Percentiles rank a stretch among this genome's conserved stretches.
Conservation (phyloP, 2,329 filamentous ascomycete genomes). For the Trichoderma gracile region DNA sequence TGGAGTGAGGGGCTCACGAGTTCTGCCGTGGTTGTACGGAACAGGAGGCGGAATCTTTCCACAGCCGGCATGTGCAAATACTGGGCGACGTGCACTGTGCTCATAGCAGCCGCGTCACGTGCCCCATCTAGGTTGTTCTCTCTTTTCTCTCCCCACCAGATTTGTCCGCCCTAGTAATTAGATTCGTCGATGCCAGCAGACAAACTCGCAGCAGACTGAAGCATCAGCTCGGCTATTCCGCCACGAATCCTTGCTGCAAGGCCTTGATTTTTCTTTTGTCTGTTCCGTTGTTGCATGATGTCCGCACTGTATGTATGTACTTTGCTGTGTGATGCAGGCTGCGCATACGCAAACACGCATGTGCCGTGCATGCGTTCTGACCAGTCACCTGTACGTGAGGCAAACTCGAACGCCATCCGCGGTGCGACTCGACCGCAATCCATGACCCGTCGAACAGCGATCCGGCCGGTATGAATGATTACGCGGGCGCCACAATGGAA, state of each 20-base stretch:
- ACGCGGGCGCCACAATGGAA: too few species aligned
- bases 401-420: neutral
- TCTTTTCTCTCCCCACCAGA: neutral
- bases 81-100: too few species aligned
- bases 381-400: neutral
- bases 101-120: neutral
- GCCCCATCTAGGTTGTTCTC: neutral
- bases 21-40: too few species aligned
- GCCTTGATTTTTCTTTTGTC: neutral
- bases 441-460: too few species aligned
- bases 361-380: neutral
- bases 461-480: too few species aligned
- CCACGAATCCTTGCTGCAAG: neutral
- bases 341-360: too few species aligned
- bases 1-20: too few species aligned
- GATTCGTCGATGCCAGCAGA: neutral
- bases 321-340: neutral
- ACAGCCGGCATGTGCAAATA: too few species aligned
- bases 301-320: slow-evolving; percentile 1
- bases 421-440: too few species aligned
- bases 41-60: too few species aligned
- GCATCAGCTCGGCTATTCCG: slow-evolving; percentile 2
- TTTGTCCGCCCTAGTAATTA: neutral
- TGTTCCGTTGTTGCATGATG: neutral
- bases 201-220: neutral